phyloP scores from a whole-genome alignment of 345 rosid species.

The Boechera retrofracta region DNA sequence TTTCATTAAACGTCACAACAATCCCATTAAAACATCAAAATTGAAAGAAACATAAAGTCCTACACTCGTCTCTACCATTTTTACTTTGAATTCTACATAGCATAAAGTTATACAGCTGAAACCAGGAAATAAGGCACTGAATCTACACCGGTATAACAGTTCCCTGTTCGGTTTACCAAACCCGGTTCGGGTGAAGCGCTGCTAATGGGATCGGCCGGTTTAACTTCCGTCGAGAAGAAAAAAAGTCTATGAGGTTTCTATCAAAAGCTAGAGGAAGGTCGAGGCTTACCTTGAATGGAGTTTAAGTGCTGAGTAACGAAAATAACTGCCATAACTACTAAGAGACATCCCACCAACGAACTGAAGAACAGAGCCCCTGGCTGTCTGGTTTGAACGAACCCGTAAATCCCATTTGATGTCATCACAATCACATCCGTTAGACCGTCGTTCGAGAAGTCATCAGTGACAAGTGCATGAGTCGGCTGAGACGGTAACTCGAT shows the following conservation, averaged over 20 bases:
- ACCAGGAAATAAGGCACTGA: slow-evolving; percentile 28
- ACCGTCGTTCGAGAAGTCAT: slow-evolving; percentile 92
- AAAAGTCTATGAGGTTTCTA: slow-evolving; percentile 26
- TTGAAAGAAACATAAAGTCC: slow-evolving; percentile 22
- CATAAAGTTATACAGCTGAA: slow-evolving; percentile 30
- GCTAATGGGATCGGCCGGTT: not conserved
- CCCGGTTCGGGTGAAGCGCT: slow-evolving; percentile 19
- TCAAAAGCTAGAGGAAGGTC: slow-evolving; percentile 60
- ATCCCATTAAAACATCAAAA: slow-evolving; percentile 25
- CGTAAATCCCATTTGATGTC: slow-evolving; percentile 87
- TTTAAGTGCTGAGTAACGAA: slow-evolving; percentile 87
- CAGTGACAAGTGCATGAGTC: slow-evolving; percentile 76
- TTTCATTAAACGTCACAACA: slow-evolving; percentile 19
- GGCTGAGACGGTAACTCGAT: slow-evolving; percentile 88
- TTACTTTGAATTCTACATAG: slow-evolving; percentile 35
- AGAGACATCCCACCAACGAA: slow-evolving; percentile 90
- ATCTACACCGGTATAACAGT: slow-evolving; percentile 20
- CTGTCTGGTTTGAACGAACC: slow-evolving; percentile 94
- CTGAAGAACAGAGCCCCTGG: slow-evolving; percentile 99
- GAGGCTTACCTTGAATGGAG: slow-evolving; percentile 82
- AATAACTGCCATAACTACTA: slow-evolving; percentile 91
- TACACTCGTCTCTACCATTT: slow-evolving; percentile 18
- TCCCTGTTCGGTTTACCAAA: slow-evolving; percentile 17
- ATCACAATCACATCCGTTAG: slow-evolving; percentile 86
- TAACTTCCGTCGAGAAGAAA: slow-evolving; percentile 8